Base-by-base conservation (phyloP, 495 filamentous ascomycete species). In the Aspergillus egyptiacus region DNA sequence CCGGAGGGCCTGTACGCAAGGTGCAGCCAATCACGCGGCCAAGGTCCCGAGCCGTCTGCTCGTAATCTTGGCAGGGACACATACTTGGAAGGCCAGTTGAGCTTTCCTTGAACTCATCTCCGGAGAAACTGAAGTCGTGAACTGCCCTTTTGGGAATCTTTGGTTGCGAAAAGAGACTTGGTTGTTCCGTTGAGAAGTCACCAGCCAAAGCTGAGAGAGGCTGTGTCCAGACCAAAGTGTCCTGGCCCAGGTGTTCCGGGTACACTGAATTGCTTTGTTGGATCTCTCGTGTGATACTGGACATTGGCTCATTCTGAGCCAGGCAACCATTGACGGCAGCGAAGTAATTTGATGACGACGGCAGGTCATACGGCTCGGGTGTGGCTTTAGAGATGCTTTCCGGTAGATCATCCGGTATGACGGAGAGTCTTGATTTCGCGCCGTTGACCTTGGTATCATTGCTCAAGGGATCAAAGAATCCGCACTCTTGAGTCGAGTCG, bases 21-120 rank as follows among this genome's bases (percentile, higher is more conserved):
- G 55, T 50, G 19, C 45, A 56, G n/a, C 50, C 34, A 30, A 58
- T 60, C 6, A 63, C 47, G 3, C 45, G 48, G n/a, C 55, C 44
- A 5, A 63, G 48, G 6, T 60, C 57, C 4, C 48, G 51, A n/a
- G 51, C 49, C 5, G 50, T 43, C 10, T 52, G 48, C 14, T 60
- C 61, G 18, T 63, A 51, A 20, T 51, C 57, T 23, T 60, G 57
- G 17, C 57, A 63, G 11, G 53, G 55, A 22, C 42, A 54, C 11
- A 44, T 40, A 2, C 20, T 47, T 7, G 45, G 10, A 33, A 48
- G 17, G 30, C 18, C 6, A 17, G 30, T 20, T 1, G 44, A 3
- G 17, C 5, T 22, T 14, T 18, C 10, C n/a, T 30, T 48, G 6
- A 45, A 38, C 2, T 51, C 37, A 2, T 50, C 40, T 0, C 39